Conservation (phyloP, 2,329 filamentous ascomycete species). For the Drechslerella coelobrocha region DNA sequence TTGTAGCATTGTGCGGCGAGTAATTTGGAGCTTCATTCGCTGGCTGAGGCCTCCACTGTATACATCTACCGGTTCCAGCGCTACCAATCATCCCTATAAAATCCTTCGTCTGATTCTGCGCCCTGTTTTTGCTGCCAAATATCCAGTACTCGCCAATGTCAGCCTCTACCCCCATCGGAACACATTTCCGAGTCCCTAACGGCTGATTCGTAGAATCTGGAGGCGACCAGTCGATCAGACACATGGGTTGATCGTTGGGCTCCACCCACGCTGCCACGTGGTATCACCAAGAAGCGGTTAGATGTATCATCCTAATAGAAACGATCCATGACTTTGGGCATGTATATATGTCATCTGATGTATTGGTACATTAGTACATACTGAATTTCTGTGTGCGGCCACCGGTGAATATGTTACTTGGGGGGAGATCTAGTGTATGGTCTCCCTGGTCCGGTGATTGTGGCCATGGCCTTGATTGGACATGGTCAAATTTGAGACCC, state of each 20-base stretch:
- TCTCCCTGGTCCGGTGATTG: too few species aligned
- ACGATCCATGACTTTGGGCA: too few species aligned
- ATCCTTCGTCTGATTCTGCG: not conserved
- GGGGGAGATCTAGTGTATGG: not conserved
- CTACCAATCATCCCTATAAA: conserved; percentile 27
- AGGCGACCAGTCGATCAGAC: conserved; percentile 36
- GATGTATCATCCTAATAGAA: too few species aligned
- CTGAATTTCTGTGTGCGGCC: conserved; percentile 2
- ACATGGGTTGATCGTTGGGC: conserved; percentile 10
- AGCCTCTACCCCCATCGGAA: not conserved
- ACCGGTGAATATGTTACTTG: not conserved
- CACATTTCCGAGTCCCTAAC: conserved; percentile 15
- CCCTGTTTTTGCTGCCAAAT: conserved; percentile 2
- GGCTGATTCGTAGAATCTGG: conserved; percentile 27
- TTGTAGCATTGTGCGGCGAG: conserved; percentile 2
- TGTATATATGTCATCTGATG: not conserved
- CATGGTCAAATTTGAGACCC: not conserved
- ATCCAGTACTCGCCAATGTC: conserved; percentile 26
- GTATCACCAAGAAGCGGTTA: not conserved
- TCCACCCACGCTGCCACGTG: conserved; percentile 19
- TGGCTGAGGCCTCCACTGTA: conserved; percentile 7
- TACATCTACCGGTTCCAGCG: conserved; percentile 30
- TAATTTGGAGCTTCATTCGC: conserved; percentile 1
- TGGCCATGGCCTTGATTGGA: not conserved
- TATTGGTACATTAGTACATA: not conserved